phyloP scores from a whole-genome alignment of 176 grass and related monocot genomes.

The Miscanthus lutarioriparius region DNA sequence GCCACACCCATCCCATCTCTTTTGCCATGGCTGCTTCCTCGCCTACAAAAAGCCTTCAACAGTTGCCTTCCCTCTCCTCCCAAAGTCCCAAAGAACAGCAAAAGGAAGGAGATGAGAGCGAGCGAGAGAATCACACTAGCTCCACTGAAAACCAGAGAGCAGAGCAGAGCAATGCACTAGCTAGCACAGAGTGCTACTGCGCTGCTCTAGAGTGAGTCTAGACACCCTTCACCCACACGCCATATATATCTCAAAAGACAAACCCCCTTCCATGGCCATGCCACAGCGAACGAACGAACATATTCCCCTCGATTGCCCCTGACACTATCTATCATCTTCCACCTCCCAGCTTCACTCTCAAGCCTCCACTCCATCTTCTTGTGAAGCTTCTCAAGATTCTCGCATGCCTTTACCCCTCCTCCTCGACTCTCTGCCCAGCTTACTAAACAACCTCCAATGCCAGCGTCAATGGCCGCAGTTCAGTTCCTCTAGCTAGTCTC shows the following conservation, averaged over 20 bases:
- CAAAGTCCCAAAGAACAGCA: slow-evolving; percentile 44
- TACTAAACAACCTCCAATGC: slow-evolving; percentile 11
- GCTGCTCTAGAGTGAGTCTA: not conserved
- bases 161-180: not conserved
- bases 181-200: not conserved
- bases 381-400: slow-evolving; percentile 93
- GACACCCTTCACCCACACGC: slow-evolving; percentile 62
- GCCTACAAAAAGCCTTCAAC: slow-evolving; percentile 46
- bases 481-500: not conserved
- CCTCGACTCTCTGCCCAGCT: not conserved
- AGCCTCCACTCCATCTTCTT: slow-evolving; percentile 54
- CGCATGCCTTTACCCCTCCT: slow-evolving; percentile 37
- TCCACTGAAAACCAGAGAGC: not conserved
- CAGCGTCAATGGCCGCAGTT: not conserved
- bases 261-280: not conserved
- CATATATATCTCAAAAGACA: slow-evolving; percentile 70
- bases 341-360: slow-evolving; percentile 57
- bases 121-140: slow-evolving; percentile 21
- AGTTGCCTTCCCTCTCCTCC: slow-evolving; percentile 45
- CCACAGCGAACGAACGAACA: slow-evolving; percentile 15
- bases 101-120: slow-evolving; percentile 36
- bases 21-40: slow-evolving; percentile 42
- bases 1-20: not conserved
- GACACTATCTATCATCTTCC: not conserved
- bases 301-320: slow-evolving; percentile 40